Evolutionary conservation across 2,329 filamentous ascomycete genomes (phyloP).

Genomic region (Pyrenophora seminiperda): DNA sequence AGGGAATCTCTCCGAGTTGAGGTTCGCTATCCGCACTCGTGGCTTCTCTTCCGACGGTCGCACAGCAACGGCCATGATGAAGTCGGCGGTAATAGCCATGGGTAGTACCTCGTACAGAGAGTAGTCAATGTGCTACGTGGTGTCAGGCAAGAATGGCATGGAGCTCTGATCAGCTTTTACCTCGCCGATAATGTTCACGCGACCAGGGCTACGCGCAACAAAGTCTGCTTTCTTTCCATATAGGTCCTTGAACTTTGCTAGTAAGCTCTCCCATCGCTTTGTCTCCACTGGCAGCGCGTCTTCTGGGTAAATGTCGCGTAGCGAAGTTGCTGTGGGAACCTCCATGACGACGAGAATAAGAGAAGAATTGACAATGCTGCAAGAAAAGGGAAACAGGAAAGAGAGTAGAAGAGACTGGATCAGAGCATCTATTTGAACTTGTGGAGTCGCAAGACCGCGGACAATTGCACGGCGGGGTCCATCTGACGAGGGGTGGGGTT

Average conservation of each 20-base stretch:
- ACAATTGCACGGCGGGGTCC: conserved; percentile 27
- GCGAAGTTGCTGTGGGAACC: conserved; percentile 75
- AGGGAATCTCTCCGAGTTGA: conserved; percentile 76
- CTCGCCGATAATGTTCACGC: conserved; percentile 98
- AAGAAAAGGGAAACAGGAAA: conserved; percentile 8
- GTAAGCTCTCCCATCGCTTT: conserved; percentile 75
- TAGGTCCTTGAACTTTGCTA: conserved; percentile 69
- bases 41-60: conserved; percentile 61
- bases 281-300: conserved; percentile 71
- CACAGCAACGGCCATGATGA: conserved; percentile 77
- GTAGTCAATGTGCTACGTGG: conserved; percentile 86
- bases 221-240: conserved; percentile 78
- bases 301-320: conserved; percentile 82
- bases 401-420: neutral
- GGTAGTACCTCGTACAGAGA: conserved; percentile 94
- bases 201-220: conserved; percentile 85
- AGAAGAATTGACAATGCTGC: neutral
- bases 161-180: conserved; percentile 29
- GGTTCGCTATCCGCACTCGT: conserved; percentile 77
- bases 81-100: conserved; percentile 92
- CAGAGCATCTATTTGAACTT: conserved; percentile 16
- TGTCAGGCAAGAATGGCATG: conserved; percentile 18
- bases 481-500: conserved; percentile 28
- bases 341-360: conserved; percentile 36
- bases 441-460: conserved; percentile 27